Base-by-base conservation (phyloP, 495 filamentous ascomycete genomes). In the Aspergillus asperescens region DNA sequence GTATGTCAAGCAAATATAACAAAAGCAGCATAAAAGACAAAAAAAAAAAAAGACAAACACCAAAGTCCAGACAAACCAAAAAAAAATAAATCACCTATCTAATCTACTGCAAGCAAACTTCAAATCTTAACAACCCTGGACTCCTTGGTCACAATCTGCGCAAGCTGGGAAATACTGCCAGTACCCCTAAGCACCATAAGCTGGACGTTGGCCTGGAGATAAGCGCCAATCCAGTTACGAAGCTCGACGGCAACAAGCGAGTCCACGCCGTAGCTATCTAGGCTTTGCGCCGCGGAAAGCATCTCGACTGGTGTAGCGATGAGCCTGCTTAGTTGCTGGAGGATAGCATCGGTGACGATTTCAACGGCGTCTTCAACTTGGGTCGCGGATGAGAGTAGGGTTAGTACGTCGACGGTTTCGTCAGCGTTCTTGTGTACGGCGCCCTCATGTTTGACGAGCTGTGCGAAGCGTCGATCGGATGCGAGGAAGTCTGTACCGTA, bases 181-280 rank as follows among this genome's bases (percentile, higher is more conserved):
- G 50, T 52, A 1, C 50, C 50, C 3, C 50, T 29, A 9, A 52
- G 29, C n/a, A 52, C 50, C 50, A 52, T 52, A 20, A 52, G 50
- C 50, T 52, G 50, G 5, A 52, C 50, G 24, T 52, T 52, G 4
- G 50, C 50, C 13, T 52, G 50, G 3, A 52, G 19, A 12, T 52
- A 52, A 4, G 50, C 50, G 20, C 50, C 50, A 3, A 78, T 53
- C 63, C 56, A 58, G 25, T 69, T 65, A 6, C 66, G 48, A 12
- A 72, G 38, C 45, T 69, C 67, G 9, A 70, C 62, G 4, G 69
- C 65, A 23, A 69, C 61, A 3, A 72, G 58, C 3, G 67, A 70
- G 52, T 72, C 67, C 2, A 72, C 58, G 5, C 69, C 67, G 23
- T 60, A 67, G n/a, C 50, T 52, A 8, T 52, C 50, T 6, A 52